Percentiles rank a stretch among this genome's conserved stretches.
These are phyloP conservation scores for Kazachstania sp. DNA, from an alignment of 1,139 yeast genomes.

Conservation along the genomic window DNA sequence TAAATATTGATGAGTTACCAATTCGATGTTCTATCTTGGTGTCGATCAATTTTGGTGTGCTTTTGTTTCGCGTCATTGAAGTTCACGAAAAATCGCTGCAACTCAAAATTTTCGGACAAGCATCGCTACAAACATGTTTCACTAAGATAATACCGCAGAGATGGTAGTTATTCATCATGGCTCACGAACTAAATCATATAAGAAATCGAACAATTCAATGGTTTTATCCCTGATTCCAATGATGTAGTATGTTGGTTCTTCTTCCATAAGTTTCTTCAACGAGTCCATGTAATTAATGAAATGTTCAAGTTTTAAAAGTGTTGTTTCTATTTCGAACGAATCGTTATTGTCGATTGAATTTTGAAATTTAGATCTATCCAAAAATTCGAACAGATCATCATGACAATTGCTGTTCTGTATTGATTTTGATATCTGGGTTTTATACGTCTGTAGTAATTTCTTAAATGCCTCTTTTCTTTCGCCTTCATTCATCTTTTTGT, in stretches of 20 bases:
- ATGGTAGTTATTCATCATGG: not conserved
- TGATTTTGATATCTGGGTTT: not conserved
- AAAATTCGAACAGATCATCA: not conserved
- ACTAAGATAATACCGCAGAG: too few relatives aligned
- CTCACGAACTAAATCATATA: not conserved
- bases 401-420: not conserved
- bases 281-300: not conserved
- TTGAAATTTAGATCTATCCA: not conserved
- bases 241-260: conserved; percentile 8
- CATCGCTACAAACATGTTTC: too few relatives aligned
- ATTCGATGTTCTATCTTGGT: too few relatives aligned
- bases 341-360: not conserved
- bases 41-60: too few relatives aligned
- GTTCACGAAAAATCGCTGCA: too few relatives aligned
- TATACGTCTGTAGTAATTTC: not conserved
- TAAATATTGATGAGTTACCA: too few relatives aligned
- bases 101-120: too few relatives aligned
- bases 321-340: conserved; percentile 7
- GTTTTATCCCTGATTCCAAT: conserved; percentile 16
- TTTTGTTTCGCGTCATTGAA: too few relatives aligned
- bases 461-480: conserved; percentile 17
- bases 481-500: conserved; percentile 17
- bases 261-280: conserved; percentile 2
- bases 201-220: not conserved
- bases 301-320: conserved; percentile 8